These are phyloP conservation scores for Lathyrus sativus DNA, from an alignment of 306 rosid species.

Conservation along the genomic window DNA sequence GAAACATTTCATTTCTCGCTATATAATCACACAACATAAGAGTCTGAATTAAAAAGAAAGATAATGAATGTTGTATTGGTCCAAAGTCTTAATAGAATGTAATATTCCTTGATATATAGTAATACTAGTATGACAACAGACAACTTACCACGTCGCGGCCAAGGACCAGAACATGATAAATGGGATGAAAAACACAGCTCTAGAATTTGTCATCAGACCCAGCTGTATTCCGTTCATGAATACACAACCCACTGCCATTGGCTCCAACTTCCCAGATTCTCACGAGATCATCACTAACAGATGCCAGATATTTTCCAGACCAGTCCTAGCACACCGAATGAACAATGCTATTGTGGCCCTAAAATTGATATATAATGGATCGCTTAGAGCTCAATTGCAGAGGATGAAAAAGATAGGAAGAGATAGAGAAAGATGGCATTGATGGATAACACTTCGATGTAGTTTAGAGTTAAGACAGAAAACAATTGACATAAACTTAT, in stretches of 20 bases:
- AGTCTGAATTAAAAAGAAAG: no score
- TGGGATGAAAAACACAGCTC: conserved; percentile 73
- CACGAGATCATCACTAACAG: conserved; percentile 67
- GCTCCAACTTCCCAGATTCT: conserved; percentile 67
- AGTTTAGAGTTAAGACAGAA: no score
- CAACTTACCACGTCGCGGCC: conserved; percentile 65
- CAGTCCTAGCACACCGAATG: no score
- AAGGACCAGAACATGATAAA: conserved; percentile 52
- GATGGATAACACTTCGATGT: no score
- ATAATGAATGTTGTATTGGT: background rate
- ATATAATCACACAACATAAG: conserved; percentile 68
- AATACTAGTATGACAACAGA: conserved; percentile 5
- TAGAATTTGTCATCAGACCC: conserved; percentile 55
- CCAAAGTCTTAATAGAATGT: conserved; percentile 16
- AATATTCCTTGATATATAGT: conserved; percentile 2
- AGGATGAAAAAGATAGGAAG: no score
- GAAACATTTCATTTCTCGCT: conserved; percentile 51
- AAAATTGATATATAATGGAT: no score
- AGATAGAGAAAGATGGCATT: no score
- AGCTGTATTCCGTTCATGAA: conserved; percentile 47
- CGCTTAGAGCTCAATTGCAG: no score
- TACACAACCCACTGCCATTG: no score
- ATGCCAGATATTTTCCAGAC: conserved; percentile 73
- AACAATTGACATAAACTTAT: no score
- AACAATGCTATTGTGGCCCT: no score